These are phyloP conservation scores for Lecanoromycetidae sp. DNA, from an alignment of 2,329 filamentous ascomycete genomes.

Conservation along the genomic window DNA sequence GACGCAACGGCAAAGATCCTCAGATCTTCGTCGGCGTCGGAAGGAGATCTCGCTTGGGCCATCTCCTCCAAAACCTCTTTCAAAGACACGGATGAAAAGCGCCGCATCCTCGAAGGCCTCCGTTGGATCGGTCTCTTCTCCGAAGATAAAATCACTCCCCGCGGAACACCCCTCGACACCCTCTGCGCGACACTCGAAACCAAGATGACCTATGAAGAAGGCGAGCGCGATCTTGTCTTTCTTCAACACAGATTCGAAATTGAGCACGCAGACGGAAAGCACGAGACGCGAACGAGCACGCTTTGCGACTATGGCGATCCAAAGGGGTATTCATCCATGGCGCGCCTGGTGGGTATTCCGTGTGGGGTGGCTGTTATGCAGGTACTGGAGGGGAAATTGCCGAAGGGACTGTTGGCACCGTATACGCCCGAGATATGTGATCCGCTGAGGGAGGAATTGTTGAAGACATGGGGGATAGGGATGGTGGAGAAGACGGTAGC, in stretches of 20 bases:
- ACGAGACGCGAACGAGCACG: constrained; percentile 68
- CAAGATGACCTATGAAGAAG: constrained; percentile 79
- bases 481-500: constrained; percentile 11
- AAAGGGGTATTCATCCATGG: constrained; percentile 70
- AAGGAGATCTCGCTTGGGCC: constrained; percentile 59
- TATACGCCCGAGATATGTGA: constrained; percentile 11
- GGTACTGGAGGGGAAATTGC: constrained; percentile 12
- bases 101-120: constrained; percentile 58
- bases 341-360: constrained; percentile 55
- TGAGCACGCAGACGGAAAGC: constrained; percentile 65
- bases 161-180: constrained; percentile 73
- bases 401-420: constrained; percentile 14
- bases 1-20: constrained; percentile 71
- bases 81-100: constrained; percentile 51
- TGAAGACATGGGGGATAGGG: constrained; percentile 6
- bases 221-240: constrained; percentile 74
- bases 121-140: constrained; percentile 57
- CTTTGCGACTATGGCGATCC: constrained; percentile 72
- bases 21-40: constrained; percentile 51
- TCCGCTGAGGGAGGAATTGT: constrained; percentile 13
- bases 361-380: constrained; percentile 16
- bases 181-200: constrained; percentile 77
- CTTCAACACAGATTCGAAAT: constrained; percentile 57
- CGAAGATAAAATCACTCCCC: constrained; percentile 49
- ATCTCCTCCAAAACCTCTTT: constrained; percentile 68